phyloP scores from a whole-genome alignment of 768 basidiomycete species.

The Suillus weaverae region DNA sequence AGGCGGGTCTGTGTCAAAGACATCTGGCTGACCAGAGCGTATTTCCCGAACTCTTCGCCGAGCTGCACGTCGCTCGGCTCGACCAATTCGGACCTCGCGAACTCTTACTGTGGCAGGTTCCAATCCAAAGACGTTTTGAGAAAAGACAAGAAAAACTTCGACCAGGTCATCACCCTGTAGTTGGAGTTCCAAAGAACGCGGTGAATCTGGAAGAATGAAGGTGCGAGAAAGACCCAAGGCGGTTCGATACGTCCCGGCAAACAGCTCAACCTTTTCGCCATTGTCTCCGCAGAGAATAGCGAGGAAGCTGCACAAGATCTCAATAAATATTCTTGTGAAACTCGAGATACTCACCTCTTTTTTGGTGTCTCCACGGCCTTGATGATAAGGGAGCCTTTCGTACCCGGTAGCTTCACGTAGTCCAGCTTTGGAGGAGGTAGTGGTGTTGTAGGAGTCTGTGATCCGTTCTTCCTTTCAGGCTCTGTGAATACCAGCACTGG shows the following conservation, averaged over 20 bases:
- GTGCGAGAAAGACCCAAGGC: constrained; percentile 89
- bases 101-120: constrained; percentile 93
- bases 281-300: constrained; percentile 91
- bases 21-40: constrained; percentile 47
- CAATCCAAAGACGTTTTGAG: constrained; percentile 88
- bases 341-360: constrained; percentile 62
- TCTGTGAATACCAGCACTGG: constrained; percentile 39
- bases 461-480: constrained; percentile 37
- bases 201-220: constrained; percentile 90
- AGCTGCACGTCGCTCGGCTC: constrained; percentile 84
- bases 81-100: constrained; percentile 89
- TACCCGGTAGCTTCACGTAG: constrained; percentile 90
- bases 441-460: constrained; percentile 35
- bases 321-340: constrained; percentile 9
- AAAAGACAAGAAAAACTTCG: constrained; percentile 88
- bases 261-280: constrained; percentile 91
- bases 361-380: constrained; percentile 88
- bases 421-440: constrained; percentile 82
- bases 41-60: constrained; percentile 75
- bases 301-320: constrained; percentile 60
- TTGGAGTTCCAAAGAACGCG: constrained; percentile 82
- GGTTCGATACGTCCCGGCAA: constrained; percentile 89
- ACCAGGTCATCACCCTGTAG: constrained; percentile 91
- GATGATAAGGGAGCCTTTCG: constrained; percentile 79
- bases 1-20: constrained; percentile 45